These are phyloP conservation scores for Camillea tinctor DNA, from an alignment of 2,329 filamentous ascomycete genomes.

Conservation along the genomic window DNA sequence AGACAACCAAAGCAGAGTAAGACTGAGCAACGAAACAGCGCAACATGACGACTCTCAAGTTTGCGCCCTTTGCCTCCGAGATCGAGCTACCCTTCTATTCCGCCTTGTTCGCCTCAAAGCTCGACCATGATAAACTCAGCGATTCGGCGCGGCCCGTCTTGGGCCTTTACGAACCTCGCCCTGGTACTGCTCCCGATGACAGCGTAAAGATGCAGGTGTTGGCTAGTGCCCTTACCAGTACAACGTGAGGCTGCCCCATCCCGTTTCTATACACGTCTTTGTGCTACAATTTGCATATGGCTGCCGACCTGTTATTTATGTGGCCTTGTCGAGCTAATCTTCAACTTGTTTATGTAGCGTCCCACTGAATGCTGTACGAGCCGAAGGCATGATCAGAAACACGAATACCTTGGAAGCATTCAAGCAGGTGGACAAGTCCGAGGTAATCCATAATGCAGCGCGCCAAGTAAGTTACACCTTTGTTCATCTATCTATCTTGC, in stretches of 20 bases:
- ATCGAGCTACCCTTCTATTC: slow-evolving; percentile 96
- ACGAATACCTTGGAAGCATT: slow-evolving; percentile 96
- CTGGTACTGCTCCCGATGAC: slow-evolving; percentile 66
- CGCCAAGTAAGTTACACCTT: slow-evolving; percentile 60
- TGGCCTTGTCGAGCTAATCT: slow-evolving; percentile 16
- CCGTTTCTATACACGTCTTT: background rate
- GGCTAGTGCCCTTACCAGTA: slow-evolving; percentile 78
- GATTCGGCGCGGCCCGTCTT: slow-evolving; percentile 85
- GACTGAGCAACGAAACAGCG: background rate
- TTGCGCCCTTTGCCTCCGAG: slow-evolving; percentile 87
- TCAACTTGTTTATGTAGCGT: slow-evolving; percentile 46
- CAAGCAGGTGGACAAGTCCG: slow-evolving; percentile 74
- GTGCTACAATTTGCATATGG: slow-evolving; percentile 1
- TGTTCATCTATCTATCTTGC: background rate
- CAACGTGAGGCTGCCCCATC: slow-evolving; percentile 61
- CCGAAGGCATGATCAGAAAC: slow-evolving; percentile 93
- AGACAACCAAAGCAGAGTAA: too few relatives aligned
- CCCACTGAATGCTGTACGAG: slow-evolving; percentile 71
- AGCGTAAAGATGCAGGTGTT: slow-evolving; percentile 90
- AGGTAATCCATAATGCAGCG: slow-evolving; percentile 75
- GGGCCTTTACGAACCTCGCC: slow-evolving; percentile 83
- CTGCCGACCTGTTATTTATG: background rate
- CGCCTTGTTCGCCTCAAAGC: slow-evolving; percentile 86
- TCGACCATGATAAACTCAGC: slow-evolving; percentile 95
- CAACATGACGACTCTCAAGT: slow-evolving; percentile 54